Evolutionary conservation across 441 rosid species (phyloP), one percentile per base, ranked within the genome.

Genomic region (Euphorbia schlechtendalii): DNA sequence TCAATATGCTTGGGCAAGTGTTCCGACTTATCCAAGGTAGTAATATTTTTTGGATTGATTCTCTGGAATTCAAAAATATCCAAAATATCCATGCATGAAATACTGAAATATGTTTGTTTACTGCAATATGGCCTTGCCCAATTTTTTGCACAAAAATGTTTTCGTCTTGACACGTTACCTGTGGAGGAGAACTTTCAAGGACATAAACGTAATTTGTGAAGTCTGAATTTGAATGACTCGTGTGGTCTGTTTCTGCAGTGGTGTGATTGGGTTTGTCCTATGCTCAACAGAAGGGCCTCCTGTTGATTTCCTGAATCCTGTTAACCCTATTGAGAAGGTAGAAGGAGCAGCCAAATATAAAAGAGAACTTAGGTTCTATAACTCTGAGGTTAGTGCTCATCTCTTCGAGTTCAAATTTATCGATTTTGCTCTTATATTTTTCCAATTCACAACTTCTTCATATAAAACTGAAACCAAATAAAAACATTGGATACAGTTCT

Each of bases 1-100:
- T 43, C 89, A 78, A 43, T 94, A 94, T 77, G 99, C 98, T 17
- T 94, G 99, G 98, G 74, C 96, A 55, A 91, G 88, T 72, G 96
- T 94, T 71, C 99, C 99, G 27, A 89, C 98, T 43, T 91, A 87
- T 83, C 99, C 99, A 71, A 94, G 99, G 96, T 89, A 73, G n/a
- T n/a, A 61, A 20, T n/a, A 63, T 21, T 56, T 69, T 59, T 51
- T 41, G 40, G n/a, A 43, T 15, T 59, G 38, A 34, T 59, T 12
- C 36, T 30, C 38, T 15, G 14, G 25, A 7, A 28, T n/a, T 67
- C 20, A 12, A 25, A 43, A 56, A 55, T 54, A 4, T 40, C 49
- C 15, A 21, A 45, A 32, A 32, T 32, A 27, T 1, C 53, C 36
- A 18, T 65, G 6, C 20, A 3, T 10, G 14, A 41, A 38, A 38